These are phyloP conservation scores for Striga asiatica DNA, from an alignment of 257 asterid species.

Conservation along the genomic window DNA sequence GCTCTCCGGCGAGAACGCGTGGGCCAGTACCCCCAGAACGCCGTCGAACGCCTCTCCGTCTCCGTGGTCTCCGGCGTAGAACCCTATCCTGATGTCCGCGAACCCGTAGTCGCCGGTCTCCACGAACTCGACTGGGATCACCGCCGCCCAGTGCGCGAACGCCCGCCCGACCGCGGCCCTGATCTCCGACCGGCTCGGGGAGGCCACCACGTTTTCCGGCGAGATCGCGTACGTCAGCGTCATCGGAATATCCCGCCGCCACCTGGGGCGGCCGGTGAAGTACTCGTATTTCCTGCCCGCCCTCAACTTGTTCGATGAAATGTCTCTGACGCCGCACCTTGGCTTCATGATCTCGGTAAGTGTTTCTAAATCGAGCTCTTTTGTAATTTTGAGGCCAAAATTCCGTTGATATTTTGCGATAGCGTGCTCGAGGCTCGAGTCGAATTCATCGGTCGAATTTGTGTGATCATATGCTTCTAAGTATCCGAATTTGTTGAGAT, in stretches of 20 bases:
- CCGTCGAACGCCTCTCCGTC: constrained; percentile 88
- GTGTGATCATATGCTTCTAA: constrained; percentile 5
- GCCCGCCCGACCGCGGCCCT: constrained; percentile 39
- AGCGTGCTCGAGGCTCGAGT: constrained; percentile 38
- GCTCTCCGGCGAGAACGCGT: constrained; percentile 76
- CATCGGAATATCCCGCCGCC: constrained; percentile 51
- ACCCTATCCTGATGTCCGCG: constrained; percentile 71
- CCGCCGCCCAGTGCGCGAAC: constrained; percentile 61
- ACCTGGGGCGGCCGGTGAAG: constrained; percentile 59
- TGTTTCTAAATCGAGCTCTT: constrained; percentile 38
- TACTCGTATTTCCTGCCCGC: constrained; percentile 24
- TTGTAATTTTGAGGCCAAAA: constrained; percentile 33
- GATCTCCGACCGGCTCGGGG: constrained; percentile 23
- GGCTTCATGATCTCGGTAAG: constrained; percentile 39
- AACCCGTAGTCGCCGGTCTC: constrained; percentile 44
- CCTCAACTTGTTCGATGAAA: background rate
- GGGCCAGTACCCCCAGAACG: constrained; percentile 68
- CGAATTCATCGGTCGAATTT: constrained; percentile 35
- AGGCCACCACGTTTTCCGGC: constrained; percentile 17
- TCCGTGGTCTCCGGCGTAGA: constrained; percentile 67
- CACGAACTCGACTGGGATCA: constrained; percentile 44
- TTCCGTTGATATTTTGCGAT: constrained; percentile 39
- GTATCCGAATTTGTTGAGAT: constrained; percentile 52
- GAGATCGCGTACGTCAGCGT: constrained; percentile 60
- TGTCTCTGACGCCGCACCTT: constrained; percentile 60